Evolutionary conservation across 2,329 filamentous ascomycete genomes (phyloP), one percentile per base, ranked within the genome.

Genomic region (Helminthosporium solani): DNA sequence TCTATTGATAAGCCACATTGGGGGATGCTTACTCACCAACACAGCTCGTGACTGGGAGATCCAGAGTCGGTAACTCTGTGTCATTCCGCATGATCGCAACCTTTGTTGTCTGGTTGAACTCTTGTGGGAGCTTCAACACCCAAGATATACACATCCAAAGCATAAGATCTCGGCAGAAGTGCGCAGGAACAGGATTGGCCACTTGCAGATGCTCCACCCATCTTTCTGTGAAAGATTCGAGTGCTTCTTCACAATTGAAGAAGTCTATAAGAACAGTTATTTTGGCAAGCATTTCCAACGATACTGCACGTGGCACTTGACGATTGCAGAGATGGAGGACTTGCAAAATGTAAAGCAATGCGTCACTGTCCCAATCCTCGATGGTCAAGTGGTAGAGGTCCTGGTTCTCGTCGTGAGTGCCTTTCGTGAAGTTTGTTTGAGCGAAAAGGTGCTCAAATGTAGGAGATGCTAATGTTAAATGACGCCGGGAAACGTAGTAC

Each of bases 191-290:
- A 1, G 31, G 15, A 7, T 18, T 9, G 3, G 21, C 28, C 7
- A 30, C 15, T n/a, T 34, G 41, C 3, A 63, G 5, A 48, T 58
- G 2, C 20, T 68, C 45, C 30, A 75, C 64, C 76, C 76, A 77
- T 7, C 59, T 57, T 7, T 71, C 65, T 1, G 69, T 68, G 40
- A 73, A 75, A 0, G 70, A 47, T 42, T 75, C 72, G 1, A 77
- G 63, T 0, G 70, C 68, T 33, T 78, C 75, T 7, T 63, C 52
- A 48, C 74, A 73, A 40, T 65, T 60, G 50, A 74, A 75, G 21
- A 69, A 70, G 46, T 77, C 71, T 4, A 74, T 67, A 14, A 78
- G 60, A 2, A 72, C 61, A 3, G 73, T 73, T 4, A 79, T 60
- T 44, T 74, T 71, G 4, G 70, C 69, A 5, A 80, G 63, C 7